Conservation (phyloP, 257 asterid genomes). For the Lavandula angustifolia region DNA sequence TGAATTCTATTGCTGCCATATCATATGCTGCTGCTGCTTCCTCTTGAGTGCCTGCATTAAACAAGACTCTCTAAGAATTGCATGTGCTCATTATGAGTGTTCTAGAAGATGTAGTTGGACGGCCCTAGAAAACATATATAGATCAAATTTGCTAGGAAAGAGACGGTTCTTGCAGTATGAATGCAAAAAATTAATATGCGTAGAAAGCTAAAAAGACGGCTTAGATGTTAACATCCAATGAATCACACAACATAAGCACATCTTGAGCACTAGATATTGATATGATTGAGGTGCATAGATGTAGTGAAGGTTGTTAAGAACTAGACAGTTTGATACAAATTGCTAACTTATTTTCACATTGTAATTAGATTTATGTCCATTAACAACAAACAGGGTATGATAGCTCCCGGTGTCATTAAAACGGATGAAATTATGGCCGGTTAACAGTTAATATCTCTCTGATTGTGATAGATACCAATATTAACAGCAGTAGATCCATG, state of each 20-base stretch:
- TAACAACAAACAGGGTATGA: conserved; percentile 5
- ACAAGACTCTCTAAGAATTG: not conserved
- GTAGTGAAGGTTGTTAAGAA: conserved; percentile 18
- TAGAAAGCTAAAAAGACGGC: not conserved
- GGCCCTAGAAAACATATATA: not conserved
- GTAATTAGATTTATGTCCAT: conserved; percentile 5
- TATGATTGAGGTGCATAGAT: conserved; percentile 12
- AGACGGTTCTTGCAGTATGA: not conserved
- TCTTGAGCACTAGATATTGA: conserved; percentile 4
- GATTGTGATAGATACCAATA: no score
- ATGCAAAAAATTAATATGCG: not conserved
- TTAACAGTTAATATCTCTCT: not conserved
- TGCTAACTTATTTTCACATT: conserved; percentile 13
- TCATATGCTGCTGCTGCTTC: conserved; percentile 93
- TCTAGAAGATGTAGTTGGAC: conserved; percentile 3
- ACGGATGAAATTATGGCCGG: not conserved
- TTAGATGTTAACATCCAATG: not conserved
- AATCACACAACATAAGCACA: not conserved
- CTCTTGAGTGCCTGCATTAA: conserved; percentile 68
- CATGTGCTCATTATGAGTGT: not conserved
- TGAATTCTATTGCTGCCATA: conserved; percentile 74
- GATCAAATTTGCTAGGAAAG: not conserved
- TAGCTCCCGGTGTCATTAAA: not conserved
- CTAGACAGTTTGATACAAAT: not conserved
- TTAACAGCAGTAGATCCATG: not conserved